Evolutionary conservation across 805 yeast species (phyloP).

Genomic region (Clavispora vitiphila): DNA sequence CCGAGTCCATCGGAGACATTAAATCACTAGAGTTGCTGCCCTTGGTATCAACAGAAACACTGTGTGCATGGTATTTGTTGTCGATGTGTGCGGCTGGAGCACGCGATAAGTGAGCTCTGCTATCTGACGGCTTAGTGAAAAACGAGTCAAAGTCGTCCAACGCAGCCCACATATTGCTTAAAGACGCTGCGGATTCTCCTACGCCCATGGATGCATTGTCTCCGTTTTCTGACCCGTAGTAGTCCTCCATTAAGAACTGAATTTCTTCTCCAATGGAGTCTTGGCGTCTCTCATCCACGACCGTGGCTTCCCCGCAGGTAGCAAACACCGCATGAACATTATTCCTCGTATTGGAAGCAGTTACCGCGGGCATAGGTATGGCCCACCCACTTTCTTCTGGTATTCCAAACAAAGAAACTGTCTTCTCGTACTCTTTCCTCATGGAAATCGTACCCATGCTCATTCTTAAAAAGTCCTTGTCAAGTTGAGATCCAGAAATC

Average conservation of each 20-base stretch:
- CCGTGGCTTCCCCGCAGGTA: constrained; percentile 55
- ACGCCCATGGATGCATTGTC: constrained; percentile 47
- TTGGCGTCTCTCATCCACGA: constrained; percentile 20
- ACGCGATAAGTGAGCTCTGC: constrained; percentile 10
- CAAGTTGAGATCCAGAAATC: constrained; percentile 88
- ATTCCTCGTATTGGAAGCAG: constrained; percentile 82
- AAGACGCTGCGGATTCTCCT: constrained; percentile 66
- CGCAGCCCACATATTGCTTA: constrained; percentile 90
- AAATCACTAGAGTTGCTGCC: constrained; percentile 39
- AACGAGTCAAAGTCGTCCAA: constrained; percentile 85
- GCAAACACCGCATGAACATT: constrained; percentile 94
- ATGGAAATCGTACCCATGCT: constrained; percentile 78
- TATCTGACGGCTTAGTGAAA: constrained; percentile 59
- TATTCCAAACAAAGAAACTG: constrained; percentile 88
- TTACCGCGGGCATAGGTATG: constrained; percentile 88
- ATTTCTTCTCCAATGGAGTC: constrained; percentile 30
- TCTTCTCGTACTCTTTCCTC: constrained; percentile 75
- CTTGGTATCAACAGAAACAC: constrained; percentile 59
- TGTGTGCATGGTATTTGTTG: constrained; percentile 35
- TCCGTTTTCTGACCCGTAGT: constrained; percentile 32
- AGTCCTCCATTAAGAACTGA: constrained; percentile 60
- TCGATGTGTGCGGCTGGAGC: background rate
- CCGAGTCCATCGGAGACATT: constrained; percentile 57
- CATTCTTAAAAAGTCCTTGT: constrained; percentile 87
- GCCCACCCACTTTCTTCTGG: constrained; percentile 98